Evolutionary conservation across 257 asterid genomes (phyloP), one percentile per base, ranked within the genome.

Genomic region (Ophiorrhiza pumila): DNA sequence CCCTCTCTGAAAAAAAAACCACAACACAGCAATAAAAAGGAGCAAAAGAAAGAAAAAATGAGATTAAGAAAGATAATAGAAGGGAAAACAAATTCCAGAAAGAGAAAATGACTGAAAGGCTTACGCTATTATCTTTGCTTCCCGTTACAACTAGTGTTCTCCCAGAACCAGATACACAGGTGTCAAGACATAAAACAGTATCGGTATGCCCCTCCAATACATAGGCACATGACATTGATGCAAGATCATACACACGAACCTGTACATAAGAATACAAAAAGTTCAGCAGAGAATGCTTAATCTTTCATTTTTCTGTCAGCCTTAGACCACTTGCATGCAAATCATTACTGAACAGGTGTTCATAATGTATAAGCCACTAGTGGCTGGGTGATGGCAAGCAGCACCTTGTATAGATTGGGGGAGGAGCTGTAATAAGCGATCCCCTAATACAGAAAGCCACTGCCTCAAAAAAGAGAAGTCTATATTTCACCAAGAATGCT

Each of bases 161-260:
- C 79, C 92, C 94, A 73, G 97, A 82, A 78, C 81, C 80, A 75
- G 87, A 73, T 42, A 80, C 85, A 71, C 94, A 89, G 45, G 97
- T 89, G 75, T 95, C 99, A 77, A 95, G 89, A 87, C 96, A 92
- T 69, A 92, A 78, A 77, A 92, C 90, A 62, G 89, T 82, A 81
- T 95, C 96, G 13, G 89, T 86, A 74, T 95, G 99, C 61, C 99
- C 99, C 64, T 91, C 82, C 83, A 95, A 81, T 60, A 92, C 96
- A 76, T 90, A 95, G 76, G 97, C 82, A 74, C 99, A 95, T 68
- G 99, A 95, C 99, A 92, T 90, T 27, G 99, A 84, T 74, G 92
- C 86, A 82, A 95, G 85, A 84, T 95, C 98, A 70, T 95, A 95
- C 71, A 95, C 97, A 69, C 97, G 94, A 32, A 95, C 96, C 99